A percentile compares a stretch with the other conserved stretches of the same genome.
Conservation (phyloP, 768 basidiomycete species). For the Bullera alba region DNA sequence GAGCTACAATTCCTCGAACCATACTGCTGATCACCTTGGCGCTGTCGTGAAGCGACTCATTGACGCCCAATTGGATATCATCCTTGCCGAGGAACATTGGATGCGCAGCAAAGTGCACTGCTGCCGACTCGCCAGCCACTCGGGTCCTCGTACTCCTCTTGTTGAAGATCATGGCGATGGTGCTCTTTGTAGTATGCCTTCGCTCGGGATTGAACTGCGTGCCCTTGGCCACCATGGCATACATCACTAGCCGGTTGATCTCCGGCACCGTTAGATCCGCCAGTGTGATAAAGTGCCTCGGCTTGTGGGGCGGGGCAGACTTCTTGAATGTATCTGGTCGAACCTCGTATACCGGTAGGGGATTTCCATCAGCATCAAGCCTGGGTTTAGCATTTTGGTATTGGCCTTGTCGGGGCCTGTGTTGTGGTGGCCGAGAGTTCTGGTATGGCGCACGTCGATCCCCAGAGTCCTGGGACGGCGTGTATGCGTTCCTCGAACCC, state of each 20-base stretch:
- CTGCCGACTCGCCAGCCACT: constrained; percentile 75
- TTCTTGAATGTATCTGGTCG: not conserved
- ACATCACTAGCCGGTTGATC: constrained; percentile 59
- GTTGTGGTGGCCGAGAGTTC: not conserved
- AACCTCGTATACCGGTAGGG: not conserved
- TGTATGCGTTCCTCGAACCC: too few species aligned
- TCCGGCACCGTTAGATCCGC: constrained; percentile 76
- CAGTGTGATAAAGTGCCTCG: constrained; percentile 60
- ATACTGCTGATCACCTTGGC: constrained; percentile 85
- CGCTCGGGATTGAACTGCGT: constrained; percentile 4
- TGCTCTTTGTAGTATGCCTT: constrained; percentile 52
- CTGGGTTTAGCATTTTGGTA: not conserved
- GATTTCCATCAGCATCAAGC: not conserved
- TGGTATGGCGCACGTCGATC: not conserved
- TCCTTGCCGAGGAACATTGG: constrained; percentile 81
- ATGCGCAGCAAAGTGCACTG: constrained; percentile 71
- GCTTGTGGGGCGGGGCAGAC: not conserved
- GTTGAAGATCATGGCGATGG: constrained; percentile 80
- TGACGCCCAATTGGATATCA: constrained; percentile 94
- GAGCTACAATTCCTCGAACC: constrained; percentile 94
- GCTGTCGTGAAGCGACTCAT: constrained; percentile 77
- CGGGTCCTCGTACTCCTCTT: constrained; percentile 92
- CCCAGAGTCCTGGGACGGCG: too few species aligned
- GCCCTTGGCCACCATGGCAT: constrained; percentile 53
- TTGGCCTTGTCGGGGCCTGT: not conserved